Evolutionary conservation across 768 basidiomycete genomes (phyloP), one percentile per base, ranked within the genome.

Genomic region (Phylloporus rhodoxanthus): DNA sequence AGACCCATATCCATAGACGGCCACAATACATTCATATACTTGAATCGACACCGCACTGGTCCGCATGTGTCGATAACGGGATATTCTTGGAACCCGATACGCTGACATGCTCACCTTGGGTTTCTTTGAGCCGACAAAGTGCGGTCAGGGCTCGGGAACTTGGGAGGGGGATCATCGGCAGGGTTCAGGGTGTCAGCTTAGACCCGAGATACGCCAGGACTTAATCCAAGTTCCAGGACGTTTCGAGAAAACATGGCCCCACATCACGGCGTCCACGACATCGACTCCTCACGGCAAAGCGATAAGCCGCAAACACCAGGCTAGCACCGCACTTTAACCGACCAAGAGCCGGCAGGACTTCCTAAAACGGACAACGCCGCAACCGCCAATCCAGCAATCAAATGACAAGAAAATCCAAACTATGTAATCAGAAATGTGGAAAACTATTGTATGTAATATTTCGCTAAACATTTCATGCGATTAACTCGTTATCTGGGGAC

Each of bases 41-140:
- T 14, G 19, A 41, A 40, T 10, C 45, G 45, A 50, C 25, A n/a
- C n/a, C n/a, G n/a, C n/a, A n/a, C n/a, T n/a, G n/a, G 48, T 20
- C 38, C 58, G 43, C 45, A 55, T 38, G 52, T 11, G n/a, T 36
- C 30, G 58, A 61, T 57, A 57, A 61, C 39, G 34, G 34, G 58
- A 47, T 61, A 60, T 60, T 61, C 55, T 54, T 57, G 55, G 55
- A 42, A 21, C 40, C 26, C 28, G 42, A 28, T 15, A 15, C 30
- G 39, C 52, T 55, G 46, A 45, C 28, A 28, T 50, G 29, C 43
- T 50, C 32, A 30, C 29, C 26, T 26, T 14, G 47, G 19, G 23
- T 14, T 23, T n/a, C 39, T 43, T 17, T 19, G 34, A 39, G 17
- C 21, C 13, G 39, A 11, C 30, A 33, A 25, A 29, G 36, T 29